Percentiles rank a stretch among this genome's conserved stretches.
These are phyloP conservation scores for Ascochyta koolunga DNA, from an alignment of 2,329 filamentous ascomycete species.

Conservation along the genomic window DNA sequence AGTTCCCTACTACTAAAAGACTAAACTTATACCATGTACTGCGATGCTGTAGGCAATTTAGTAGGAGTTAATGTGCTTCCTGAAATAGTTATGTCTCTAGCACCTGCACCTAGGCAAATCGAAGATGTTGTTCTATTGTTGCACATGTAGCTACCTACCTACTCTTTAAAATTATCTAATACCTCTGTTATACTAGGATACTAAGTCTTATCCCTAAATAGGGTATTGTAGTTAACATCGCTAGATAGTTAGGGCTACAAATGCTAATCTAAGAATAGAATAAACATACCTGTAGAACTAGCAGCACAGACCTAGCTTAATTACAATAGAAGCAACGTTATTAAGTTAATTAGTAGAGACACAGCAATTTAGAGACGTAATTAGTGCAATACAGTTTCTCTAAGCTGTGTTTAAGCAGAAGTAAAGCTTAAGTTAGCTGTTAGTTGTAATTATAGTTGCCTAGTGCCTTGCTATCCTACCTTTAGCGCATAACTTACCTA, in stretches of 20 bases:
- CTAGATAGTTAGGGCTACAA: slow-evolving; percentile 2
- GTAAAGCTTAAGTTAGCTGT: too few relatives aligned
- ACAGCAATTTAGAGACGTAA: slow-evolving; percentile 10
- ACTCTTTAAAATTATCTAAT: too few relatives aligned
- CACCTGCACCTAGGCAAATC: too few relatives aligned
- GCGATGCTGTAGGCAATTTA: too few relatives aligned
- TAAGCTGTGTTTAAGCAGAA: too few relatives aligned
- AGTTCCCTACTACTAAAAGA: too few relatives aligned
- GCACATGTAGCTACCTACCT: too few relatives aligned
- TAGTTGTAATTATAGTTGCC: not conserved
- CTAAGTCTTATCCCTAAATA: not conserved
- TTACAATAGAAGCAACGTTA: slow-evolving; percentile 11
- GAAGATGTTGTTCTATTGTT: too few relatives aligned
- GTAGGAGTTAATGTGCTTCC: not conserved
- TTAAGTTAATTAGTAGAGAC: slow-evolving; percentile 10
- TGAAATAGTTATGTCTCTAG: not conserved
- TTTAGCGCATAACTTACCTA: slow-evolving; percentile 13
- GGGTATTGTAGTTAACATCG: slow-evolving; percentile 3
- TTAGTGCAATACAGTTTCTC: slow-evolving; percentile 11
- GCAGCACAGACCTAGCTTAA: too few relatives aligned
- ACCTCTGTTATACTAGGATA: too few relatives aligned
- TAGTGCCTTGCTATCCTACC: slow-evolving; percentile 11
- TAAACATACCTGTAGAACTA: slow-evolving; percentile 11
- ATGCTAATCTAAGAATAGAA: not conserved
- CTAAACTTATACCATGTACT: too few relatives aligned